Evolutionary conservation across 257 asterid genomes (phyloP), one percentile per base, ranked within the genome.

Genomic region (Schizonepeta tenuifolia): DNA sequence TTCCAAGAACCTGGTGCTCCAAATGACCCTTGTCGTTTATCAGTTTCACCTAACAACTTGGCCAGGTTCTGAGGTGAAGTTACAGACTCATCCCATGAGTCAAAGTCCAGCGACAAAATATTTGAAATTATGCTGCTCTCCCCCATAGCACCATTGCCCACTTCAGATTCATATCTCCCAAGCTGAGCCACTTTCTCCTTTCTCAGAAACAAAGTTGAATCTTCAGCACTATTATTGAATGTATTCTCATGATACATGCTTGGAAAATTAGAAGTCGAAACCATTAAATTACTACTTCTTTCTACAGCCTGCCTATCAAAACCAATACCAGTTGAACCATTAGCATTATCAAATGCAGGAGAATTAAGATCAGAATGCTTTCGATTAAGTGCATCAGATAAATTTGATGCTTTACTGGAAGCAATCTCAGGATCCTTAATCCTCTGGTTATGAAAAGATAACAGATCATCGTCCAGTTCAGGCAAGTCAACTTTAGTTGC

Each of bases 121-220:
- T 90, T 89, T 35, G 98, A 87, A 82, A 91, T 90, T 80, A 92
- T 83, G 87, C 93, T 86, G 85, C 83, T 90, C 86, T 95, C 98
- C 77, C 97, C 99, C 44, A 69, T 71, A 28, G 79, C 69, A 73
- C 66, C 80, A 72, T 75, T 65, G 46, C 84, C 71, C 53, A 69
- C 65, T 82, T 78, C 89, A 65, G 80, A 67, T 58, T 86, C 90
- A 79, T 83, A 84, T 73, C 89, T 83, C 74, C 82, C 84, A 26
- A 31, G 71, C 17, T 58, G 72, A 77, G 79, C 77, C 77, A 80
- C 68, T 41, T 71, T 83, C 53, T 83, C 86, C 47, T 77, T 83
- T 17, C 69, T 72, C 35, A 76, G 75, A 82, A 67, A 83, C 40
- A 75, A 18, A 75, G 67, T 68, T 75, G 86, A 80, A 78, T 69